Conservation (phyloP, 768 basidiomycete species). For the Amanita polypyramis region DNA sequence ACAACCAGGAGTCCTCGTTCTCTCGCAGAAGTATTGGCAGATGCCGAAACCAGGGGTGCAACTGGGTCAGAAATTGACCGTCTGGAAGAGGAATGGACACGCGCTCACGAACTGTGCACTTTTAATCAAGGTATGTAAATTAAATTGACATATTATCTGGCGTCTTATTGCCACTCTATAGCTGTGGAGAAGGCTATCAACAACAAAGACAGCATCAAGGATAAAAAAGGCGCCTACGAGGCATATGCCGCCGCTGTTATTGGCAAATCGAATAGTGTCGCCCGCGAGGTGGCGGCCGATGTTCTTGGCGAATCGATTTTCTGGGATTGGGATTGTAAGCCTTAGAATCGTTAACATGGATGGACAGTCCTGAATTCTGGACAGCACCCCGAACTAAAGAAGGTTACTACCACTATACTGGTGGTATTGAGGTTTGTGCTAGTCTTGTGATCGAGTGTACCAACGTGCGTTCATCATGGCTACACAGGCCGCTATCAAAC, state of each 20-base stretch:
- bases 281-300: constrained; percentile 63
- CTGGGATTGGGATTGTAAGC: constrained; percentile 86
- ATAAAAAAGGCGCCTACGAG: constrained; percentile 46
- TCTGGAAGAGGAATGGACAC: constrained; percentile 71
- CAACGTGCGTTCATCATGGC: neutral
- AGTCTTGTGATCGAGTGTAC: neutral
- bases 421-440: constrained; percentile 54
- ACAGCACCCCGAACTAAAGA: constrained; percentile 80
- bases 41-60: constrained; percentile 54
- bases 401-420: constrained; percentile 83
- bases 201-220: constrained; percentile 29
- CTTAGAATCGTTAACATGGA: neutral
- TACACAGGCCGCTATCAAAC: constrained; percentile 65
- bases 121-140: constrained; percentile 65
- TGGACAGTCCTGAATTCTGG: constrained; percentile 2
- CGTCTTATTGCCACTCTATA: constrained; percentile 16
- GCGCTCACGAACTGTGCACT: constrained; percentile 57
- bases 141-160: neutral
- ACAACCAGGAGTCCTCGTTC: constrained; percentile 33
- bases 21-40: constrained; percentile 60
- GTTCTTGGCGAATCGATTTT: constrained; percentile 60
- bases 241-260: constrained; percentile 46
- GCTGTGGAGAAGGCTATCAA: constrained; percentile 52
- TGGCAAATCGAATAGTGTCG: constrained; percentile 65
- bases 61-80: constrained; percentile 59